These are phyloP conservation scores for Magnolia kwangsiensis DNA, from an alignment of 164 flowering plant genomes.

Conservation along the genomic window DNA sequence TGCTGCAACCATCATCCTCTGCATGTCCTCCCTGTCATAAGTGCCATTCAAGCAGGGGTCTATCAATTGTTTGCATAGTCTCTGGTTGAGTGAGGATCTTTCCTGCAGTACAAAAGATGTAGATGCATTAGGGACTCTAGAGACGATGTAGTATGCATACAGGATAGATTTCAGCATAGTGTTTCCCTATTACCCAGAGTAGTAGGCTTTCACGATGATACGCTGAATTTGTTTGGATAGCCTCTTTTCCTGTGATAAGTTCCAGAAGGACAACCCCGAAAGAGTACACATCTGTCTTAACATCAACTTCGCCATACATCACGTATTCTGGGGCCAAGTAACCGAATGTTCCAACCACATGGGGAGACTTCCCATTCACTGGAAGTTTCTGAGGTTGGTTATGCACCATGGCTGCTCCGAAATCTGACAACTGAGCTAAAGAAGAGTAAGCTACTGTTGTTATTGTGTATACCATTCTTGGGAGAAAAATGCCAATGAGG, in stretches of 20 bases:
- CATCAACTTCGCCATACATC: conserved; percentile 46
- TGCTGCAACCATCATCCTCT: conserved; percentile 34
- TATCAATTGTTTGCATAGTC: conserved; percentile 32
- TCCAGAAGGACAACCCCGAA: conserved; percentile 51
- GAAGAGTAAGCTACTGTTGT: background rate
- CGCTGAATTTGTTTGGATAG: conserved; percentile 21
- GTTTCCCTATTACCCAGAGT: conserved; percentile 34
- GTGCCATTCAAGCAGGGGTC: conserved; percentile 33
- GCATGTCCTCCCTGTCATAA: conserved; percentile 34
- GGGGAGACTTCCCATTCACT: conserved; percentile 15
- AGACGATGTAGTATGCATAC: background rate
- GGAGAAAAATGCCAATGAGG: too few species aligned
- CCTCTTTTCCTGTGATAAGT: conserved; percentile 47
- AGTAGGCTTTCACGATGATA: conserved; percentile 40
- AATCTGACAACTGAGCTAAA: conserved; percentile 36
- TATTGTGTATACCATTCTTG: too few species aligned
- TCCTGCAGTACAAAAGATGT: conserved; percentile 30
- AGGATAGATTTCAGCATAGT: background rate
- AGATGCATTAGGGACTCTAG: background rate
- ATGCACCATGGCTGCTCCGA: conserved; percentile 35
- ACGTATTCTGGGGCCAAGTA: conserved; percentile 54
- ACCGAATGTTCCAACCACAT: conserved; percentile 35
- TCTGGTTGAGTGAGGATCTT: conserved; percentile 35
- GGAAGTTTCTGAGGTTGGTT: conserved; percentile 19
- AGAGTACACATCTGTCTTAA: conserved; percentile 50